These are phyloP conservation scores for Ustilago xerochloae DNA, from an alignment of 1,284 basidiomycete species.

Conservation along the genomic window DNA sequence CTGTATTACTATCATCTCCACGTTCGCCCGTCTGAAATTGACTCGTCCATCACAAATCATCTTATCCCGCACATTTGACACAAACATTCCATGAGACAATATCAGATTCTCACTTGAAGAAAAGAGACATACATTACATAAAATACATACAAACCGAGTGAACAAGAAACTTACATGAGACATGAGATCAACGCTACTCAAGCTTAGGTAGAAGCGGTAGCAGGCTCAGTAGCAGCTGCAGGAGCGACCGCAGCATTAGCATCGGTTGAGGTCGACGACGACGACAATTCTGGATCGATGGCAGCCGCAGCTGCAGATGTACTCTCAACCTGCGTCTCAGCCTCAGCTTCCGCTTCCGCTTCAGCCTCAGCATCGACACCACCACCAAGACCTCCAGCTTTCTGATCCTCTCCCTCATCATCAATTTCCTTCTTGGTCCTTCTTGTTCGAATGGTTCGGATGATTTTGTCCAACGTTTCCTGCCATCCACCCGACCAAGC, in stretches of 20 bases:
- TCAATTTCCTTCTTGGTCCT: slow-evolving; percentile 42
- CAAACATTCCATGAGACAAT: too few species aligned
- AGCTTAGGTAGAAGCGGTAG: slow-evolving; percentile 12
- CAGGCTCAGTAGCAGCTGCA: slow-evolving; percentile 8
- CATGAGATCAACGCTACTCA: background rate
- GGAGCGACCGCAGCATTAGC: background rate
- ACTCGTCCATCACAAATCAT: too few species aligned
- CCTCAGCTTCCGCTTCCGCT: background rate
- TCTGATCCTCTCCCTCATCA: slow-evolving; percentile 39
- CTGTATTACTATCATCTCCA: too few species aligned
- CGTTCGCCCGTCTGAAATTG: too few species aligned
- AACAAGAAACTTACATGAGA: background rate
- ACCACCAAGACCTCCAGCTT: too few species aligned
- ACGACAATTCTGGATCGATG: slow-evolving; percentile 36
- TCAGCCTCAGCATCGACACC: background rate
- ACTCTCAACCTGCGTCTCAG: background rate
- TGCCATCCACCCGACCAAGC: slow-evolving; percentile 37
- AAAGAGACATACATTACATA: slow-evolving; percentile 26
- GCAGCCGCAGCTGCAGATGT: slow-evolving; percentile 7
- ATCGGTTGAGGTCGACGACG: too few species aligned
- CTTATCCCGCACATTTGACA: background rate
- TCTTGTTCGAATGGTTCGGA: slow-evolving; percentile 31
- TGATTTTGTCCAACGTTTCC: slow-evolving; percentile 44
- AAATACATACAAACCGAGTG: slow-evolving; percentile 23
- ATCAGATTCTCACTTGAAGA: too few species aligned